A percentile compares a stretch with the other conserved stretches of the same genome.
phyloP scores from a whole-genome alignment of 805 yeast genomes.

The Candida fluviatilis region DNA sequence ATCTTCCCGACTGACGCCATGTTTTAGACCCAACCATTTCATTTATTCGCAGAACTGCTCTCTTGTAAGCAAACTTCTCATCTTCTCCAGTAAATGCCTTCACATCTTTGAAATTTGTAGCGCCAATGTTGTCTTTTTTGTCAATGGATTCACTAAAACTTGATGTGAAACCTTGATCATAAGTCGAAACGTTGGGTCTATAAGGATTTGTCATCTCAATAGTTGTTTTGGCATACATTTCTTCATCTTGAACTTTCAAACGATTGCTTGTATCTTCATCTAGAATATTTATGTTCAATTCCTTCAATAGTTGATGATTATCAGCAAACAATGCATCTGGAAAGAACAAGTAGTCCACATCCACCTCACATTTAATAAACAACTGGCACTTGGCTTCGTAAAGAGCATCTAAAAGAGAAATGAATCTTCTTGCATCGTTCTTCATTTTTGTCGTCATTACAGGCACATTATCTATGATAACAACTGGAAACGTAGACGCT shows the following conservation, averaged over 20 bases:
- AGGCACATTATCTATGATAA: constrained; percentile 61
- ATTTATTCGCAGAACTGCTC: constrained; percentile 64
- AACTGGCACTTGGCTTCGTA: constrained; percentile 65
- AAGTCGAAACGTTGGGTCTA: constrained; percentile 64
- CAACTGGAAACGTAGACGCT: constrained; percentile 54
- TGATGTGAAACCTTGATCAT: constrained; percentile 44
- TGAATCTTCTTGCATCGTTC: constrained; percentile 66
- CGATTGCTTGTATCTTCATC: constrained; percentile 27
- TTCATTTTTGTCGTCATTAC: constrained; percentile 51
- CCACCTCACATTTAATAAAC: constrained; percentile 47
- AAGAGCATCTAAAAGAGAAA: constrained; percentile 62
- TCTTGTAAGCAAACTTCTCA: constrained; percentile 66
- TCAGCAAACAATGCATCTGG: constrained; percentile 38
- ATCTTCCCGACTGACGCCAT: constrained; percentile 47
- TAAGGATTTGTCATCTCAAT: constrained; percentile 61
- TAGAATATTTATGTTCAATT: constrained; percentile 4
- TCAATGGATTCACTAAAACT: constrained; percentile 10
- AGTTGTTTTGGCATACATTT: constrained; percentile 63
- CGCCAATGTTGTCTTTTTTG: constrained; percentile 4
- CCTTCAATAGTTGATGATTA: constrained; percentile 10
- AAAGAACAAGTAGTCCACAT: constrained; percentile 55
- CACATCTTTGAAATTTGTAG: constrained; percentile 39
- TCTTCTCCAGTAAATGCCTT: constrained; percentile 72
- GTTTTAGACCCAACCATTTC: constrained; percentile 51
- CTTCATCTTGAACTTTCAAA: constrained; percentile 55